These are phyloP conservation scores for Neurospora sp. DNA, from an alignment of 495 filamentous ascomycete genomes.

Conservation along the genomic window DNA sequence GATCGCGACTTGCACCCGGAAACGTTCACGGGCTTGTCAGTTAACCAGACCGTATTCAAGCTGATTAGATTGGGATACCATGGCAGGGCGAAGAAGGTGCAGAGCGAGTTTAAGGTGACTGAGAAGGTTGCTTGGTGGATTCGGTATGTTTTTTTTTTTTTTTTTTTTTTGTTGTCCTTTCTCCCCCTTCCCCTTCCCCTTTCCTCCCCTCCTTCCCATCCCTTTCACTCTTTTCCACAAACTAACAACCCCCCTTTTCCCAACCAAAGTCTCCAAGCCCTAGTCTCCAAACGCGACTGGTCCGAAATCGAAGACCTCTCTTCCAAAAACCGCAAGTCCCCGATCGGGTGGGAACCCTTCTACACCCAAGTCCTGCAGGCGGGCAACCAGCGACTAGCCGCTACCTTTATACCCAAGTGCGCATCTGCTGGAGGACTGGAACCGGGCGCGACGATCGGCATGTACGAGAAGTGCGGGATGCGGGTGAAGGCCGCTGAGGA, in stretches of 20 bases:
- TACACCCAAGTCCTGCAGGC: constrained; percentile 82
- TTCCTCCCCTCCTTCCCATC: no score
- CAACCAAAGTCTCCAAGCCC: constrained; percentile 56
- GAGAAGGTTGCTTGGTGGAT: constrained; percentile 90
- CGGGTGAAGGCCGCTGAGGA: constrained; percentile 86
- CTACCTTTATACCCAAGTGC: constrained; percentile 82
- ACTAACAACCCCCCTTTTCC: no score
- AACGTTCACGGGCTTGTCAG: constrained; percentile 64
- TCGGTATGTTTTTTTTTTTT: constrained; percentile 24
- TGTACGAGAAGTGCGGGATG: constrained; percentile 96
- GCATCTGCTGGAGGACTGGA: constrained; percentile 30
- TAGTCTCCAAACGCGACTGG: constrained; percentile 86
- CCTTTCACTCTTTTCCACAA: no score
- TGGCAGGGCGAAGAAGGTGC: constrained; percentile 73
- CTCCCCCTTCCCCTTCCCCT: no score
- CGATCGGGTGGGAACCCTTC: constrained; percentile 99
- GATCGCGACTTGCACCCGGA: constrained; percentile 68
- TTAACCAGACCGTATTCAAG: constrained; percentile 86
- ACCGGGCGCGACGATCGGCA: constrained; percentile 59
- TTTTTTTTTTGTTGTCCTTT: no score
- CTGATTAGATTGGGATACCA: constrained; percentile 64
- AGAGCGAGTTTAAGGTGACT: constrained; percentile 84
- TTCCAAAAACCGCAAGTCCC: constrained; percentile 58
- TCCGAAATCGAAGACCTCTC: constrained; percentile 74
- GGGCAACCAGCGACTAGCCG: constrained; percentile 80